Evolutionary conservation across 2,329 filamentous ascomycete genomes (phyloP).

Genomic region (Fusarium continuum): DNA sequence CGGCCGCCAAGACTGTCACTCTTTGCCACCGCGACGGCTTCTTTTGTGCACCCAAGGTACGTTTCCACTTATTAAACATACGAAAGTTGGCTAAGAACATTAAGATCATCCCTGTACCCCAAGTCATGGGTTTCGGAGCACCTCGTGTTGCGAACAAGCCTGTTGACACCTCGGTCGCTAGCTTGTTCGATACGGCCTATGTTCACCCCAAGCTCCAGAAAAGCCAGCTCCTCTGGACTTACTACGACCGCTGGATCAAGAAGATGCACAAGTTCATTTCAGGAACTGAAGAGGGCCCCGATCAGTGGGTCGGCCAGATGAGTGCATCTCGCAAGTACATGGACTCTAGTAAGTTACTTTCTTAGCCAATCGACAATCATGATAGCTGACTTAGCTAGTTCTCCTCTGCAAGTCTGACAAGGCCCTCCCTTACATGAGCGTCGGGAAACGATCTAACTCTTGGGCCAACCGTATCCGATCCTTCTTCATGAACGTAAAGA

Average conservation of each 20-base stretch:
- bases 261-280: conserved; percentile 55
- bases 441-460: conserved; percentile 47
- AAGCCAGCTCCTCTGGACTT: conserved; percentile 54
- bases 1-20: conserved; percentile 53
- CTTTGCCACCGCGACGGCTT: conserved; percentile 58
- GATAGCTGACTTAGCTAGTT: conserved; percentile 42
- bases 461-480: conserved; percentile 50
- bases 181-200: conserved; percentile 62
- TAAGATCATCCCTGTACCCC: conserved; percentile 43
- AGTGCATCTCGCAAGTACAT: conserved; percentile 49
- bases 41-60: conserved; percentile 56
- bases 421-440: conserved; percentile 55
- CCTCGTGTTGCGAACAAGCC: conserved; percentile 51
- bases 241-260: conserved; percentile 58
- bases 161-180: conserved; percentile 57
- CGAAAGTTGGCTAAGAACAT: background rate
- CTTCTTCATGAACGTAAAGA: conserved; percentile 51
- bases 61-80: accelerated
- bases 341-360: conserved; percentile 44
- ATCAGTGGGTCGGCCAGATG: conserved; percentile 60
- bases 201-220: conserved; percentile 57
- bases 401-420: conserved; percentile 56
- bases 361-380: background rate
- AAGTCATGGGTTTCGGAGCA: conserved; percentile 4
- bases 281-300: conserved; percentile 56